Evolutionary conservation across 2,329 filamentous ascomycete species (phyloP), one percentile per base, ranked within the genome.

Genomic region (Talaromyces islandicus): DNA sequence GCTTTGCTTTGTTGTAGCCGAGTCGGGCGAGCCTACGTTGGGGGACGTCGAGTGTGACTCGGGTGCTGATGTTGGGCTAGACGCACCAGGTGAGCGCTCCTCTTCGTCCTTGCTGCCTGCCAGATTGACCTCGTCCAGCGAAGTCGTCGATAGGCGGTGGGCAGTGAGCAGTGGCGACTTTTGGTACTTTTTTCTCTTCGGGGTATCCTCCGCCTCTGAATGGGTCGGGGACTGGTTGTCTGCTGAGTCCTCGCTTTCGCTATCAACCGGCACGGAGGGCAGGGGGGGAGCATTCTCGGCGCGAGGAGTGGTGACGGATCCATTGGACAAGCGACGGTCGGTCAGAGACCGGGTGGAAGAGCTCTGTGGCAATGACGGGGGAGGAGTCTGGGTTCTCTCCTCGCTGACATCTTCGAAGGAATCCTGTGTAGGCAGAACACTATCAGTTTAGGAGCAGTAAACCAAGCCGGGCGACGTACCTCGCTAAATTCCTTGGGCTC

Each of bases 371-470:
- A 74, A 69, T 41, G 69, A 71, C 65, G 63, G 59, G 61, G 69
- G 64, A 62, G 60, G 67, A 62, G 59, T 64, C 65, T 66, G 71
- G 63, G 43, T 46, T 46, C 43, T 46, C 66, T 72, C 64, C 73
- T 80, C 69, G 81, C 84, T 73, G 59, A 90, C 91, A 80, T 96
- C 91, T 77, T 96, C 91, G 70, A 95, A 96, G 17, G 84, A 84
- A 68, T 92, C 88, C 88, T 91, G 71, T 29, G n/a, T 54, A 52
- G 50, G 59, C 21, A 51, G 43, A n/a, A 32, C 54, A 57, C 32
- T 19, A 46, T 60, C 43, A 60, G 59, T 50, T 57, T 24, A 57
- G 48, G 29, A 57, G 38, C 55, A n/a, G 48, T 46, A 62, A 50
- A 60, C 55, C 60, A 58, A 50, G 57, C 60, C 46, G 60, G 46